Percentiles rank a stretch among this genome's conserved stretches.
Conservation (phyloP, 768 basidiomycete genomes). For the Fomitopsis serialis region DNA sequence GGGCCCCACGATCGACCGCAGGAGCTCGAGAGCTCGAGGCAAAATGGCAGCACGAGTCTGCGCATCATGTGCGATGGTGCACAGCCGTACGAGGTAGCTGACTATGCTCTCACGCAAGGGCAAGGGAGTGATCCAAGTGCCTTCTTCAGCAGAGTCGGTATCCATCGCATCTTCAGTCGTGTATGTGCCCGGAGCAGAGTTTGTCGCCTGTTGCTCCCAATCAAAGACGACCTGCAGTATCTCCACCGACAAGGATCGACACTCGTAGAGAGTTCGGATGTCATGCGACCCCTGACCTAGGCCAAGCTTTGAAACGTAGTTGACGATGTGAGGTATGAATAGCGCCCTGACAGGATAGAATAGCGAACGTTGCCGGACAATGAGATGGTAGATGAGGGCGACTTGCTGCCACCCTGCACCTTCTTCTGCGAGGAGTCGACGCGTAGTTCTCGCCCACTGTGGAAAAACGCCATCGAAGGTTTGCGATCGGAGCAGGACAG, state of each 20-base stretch:
- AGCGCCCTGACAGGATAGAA: constrained; percentile 92
- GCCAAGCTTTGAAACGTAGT: constrained; percentile 85
- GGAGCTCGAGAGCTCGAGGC: constrained; percentile 56
- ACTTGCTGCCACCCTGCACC: constrained; percentile 63
- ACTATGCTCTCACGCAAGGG: constrained; percentile 86
- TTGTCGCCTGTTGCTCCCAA: constrained; percentile 77
- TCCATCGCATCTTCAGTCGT: constrained; percentile 3
- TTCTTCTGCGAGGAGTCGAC: constrained; percentile 85
- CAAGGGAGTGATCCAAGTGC: constrained; percentile 68
- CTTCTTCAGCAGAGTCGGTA: not conserved
- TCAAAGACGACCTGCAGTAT: constrained; percentile 87
- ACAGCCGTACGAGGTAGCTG: constrained; percentile 90
- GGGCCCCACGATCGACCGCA: constrained; percentile 77
- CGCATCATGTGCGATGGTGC: constrained; percentile 62
- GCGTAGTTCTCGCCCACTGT: constrained; percentile 82
- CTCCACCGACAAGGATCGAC: constrained; percentile 84
- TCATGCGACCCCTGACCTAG: constrained; percentile 55
- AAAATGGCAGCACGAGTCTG: constrained; percentile 38
- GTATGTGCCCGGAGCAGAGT: constrained; percentile 8
- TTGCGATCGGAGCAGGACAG: constrained; percentile 67
- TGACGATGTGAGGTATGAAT: constrained; percentile 91
- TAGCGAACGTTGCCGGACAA: constrained; percentile 84
- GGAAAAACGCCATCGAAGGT: constrained; percentile 51
- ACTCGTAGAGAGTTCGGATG: constrained; percentile 40
- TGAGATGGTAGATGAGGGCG: constrained; percentile 83